Percentiles rank a stretch among this genome's conserved stretches.
These are phyloP conservation scores for Stenogyne calaminthoides DNA, from an alignment of 305 asterid genomes.

Conservation along the genomic window DNA sequence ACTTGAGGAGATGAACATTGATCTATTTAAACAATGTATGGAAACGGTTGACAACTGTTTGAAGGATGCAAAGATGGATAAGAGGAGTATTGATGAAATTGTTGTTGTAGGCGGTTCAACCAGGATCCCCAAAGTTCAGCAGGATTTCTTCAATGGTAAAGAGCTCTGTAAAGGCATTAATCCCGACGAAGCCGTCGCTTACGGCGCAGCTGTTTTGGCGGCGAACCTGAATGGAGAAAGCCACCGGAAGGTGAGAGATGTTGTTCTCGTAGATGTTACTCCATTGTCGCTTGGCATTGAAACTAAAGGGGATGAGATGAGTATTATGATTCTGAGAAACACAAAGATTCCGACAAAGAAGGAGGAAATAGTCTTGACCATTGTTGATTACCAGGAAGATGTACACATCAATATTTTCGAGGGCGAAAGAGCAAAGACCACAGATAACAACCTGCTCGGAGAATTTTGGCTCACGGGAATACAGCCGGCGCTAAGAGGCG, in stretches of 20 bases:
- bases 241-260: constrained; percentile 52
- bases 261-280: constrained; percentile 58
- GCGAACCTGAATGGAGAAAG: no score
- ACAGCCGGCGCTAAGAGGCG: no score
- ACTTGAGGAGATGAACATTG: constrained; percentile 71
- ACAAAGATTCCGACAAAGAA: constrained; percentile 64
- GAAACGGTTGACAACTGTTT: constrained; percentile 67
- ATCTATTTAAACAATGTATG: constrained; percentile 62
- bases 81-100: constrained; percentile 53
- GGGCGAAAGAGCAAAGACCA: no score
- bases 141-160: constrained; percentile 60
- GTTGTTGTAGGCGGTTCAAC: constrained; percentile 70
- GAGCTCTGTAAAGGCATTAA: no score
- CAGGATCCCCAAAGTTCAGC: constrained; percentile 66
- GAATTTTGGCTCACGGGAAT: no score
- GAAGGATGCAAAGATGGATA: constrained; percentile 70
- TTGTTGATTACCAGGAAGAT: constrained; percentile 43
- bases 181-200: no score
- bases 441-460: no score
- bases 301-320: constrained; percentile 66
- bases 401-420: no score
- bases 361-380: constrained; percentile 59
- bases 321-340: constrained; percentile 58
- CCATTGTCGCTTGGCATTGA: constrained; percentile 62
- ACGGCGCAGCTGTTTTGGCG: no score